Conservation (phyloP, 768 basidiomycete species). For the Hygrocybe coccinea region DNA sequence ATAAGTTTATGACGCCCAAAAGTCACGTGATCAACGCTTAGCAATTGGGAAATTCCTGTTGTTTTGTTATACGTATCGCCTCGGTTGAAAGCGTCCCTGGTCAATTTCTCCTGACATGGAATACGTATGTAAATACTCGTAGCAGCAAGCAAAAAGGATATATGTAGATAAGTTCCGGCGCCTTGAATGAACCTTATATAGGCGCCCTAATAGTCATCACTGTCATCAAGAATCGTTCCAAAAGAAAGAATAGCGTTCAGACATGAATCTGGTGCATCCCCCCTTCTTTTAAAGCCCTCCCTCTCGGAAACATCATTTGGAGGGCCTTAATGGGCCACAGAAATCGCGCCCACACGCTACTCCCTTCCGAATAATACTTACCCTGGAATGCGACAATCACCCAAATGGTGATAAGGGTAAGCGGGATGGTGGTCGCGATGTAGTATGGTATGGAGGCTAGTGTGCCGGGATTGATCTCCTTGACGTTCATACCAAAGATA, state of each 20-base stretch:
- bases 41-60: too few relatives aligned
- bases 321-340: conserved; percentile 6
- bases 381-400: conserved; percentile 51
- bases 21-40: too few relatives aligned
- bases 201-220: too few relatives aligned
- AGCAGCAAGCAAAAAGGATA: too few relatives aligned
- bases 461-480: conserved; percentile 19
- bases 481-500: conserved; percentile 39
- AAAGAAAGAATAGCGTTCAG: background rate
- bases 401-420: conserved; percentile 53
- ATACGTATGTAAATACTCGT: too few relatives aligned
- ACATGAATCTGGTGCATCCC: background rate
- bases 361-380: conserved; percentile 13
- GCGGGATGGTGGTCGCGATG: conserved; percentile 36
- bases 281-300: too few relatives aligned
- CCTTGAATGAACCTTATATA: too few relatives aligned
- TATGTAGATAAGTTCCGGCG: too few relatives aligned
- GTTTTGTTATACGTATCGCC: too few relatives aligned
- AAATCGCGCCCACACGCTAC: background rate
- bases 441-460: conserved; percentile 40
- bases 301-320: background rate
- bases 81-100: too few relatives aligned
- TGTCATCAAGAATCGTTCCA: background rate
- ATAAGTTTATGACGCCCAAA: too few relatives aligned
- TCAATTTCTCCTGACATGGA: too few relatives aligned